Percentiles rank a stretch among this genome's conserved stretches.
Conservation (phyloP, 495 filamentous ascomycete genomes). For the Aspergillus indologenus region DNA sequence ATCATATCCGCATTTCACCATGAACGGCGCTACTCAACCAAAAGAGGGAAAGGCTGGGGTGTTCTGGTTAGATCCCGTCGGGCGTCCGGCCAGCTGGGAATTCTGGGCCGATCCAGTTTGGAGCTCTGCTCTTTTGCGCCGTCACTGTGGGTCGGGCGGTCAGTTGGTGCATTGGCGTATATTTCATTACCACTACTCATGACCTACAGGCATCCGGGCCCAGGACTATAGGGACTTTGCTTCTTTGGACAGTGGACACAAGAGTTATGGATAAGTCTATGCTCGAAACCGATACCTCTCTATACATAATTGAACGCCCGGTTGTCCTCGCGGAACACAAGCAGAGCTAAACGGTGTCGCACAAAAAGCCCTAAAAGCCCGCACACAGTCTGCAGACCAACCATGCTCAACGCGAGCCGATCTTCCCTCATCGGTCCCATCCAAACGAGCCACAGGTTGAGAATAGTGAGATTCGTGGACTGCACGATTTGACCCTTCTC, state of each 20-base stretch:
- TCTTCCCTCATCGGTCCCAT: slow-evolving; percentile 90
- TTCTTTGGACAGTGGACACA: too few relatives aligned
- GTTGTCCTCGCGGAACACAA: slow-evolving; percentile 88
- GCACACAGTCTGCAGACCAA: slow-evolving; percentile 65
- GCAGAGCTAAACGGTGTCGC: slow-evolving; percentile 76
- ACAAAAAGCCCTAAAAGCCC: slow-evolving; percentile 82
- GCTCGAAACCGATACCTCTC: not conserved
- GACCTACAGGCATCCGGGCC: too few relatives aligned
- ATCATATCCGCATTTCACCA: not conserved
- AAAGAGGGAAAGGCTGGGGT: not conserved
- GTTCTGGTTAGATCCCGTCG: not conserved
- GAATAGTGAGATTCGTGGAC: slow-evolving; percentile 84
- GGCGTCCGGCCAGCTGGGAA: not conserved
- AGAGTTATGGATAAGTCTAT: not conserved
- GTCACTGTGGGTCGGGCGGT: slow-evolving; percentile 11
- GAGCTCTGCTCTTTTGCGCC: not conserved
- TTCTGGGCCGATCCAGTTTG: not conserved
- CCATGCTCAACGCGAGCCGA: slow-evolving; percentile 70
- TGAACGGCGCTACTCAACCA: not conserved
- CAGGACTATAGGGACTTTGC: too few relatives aligned
- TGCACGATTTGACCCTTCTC: slow-evolving; percentile 68
- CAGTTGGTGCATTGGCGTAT: too few relatives aligned
- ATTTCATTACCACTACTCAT: too few relatives aligned
- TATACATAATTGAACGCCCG: slow-evolving; percentile 26
- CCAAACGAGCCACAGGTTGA: slow-evolving; percentile 97